These are phyloP conservation scores for Leccinum subgranulosum DNA, from an alignment of 768 basidiomycete genomes.

Conservation along the genomic window DNA sequence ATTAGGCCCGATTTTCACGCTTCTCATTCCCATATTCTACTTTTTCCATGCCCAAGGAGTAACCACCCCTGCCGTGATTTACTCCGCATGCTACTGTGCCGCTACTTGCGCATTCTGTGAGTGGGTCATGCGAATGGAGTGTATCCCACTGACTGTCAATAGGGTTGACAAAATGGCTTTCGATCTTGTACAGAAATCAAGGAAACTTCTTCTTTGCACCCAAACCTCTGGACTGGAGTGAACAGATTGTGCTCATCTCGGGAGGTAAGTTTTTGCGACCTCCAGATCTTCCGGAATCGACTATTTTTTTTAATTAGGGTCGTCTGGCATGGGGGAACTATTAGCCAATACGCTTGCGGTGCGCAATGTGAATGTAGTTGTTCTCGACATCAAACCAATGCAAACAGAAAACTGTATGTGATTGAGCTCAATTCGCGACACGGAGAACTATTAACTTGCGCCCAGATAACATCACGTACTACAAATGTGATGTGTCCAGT, in stretches of 20 bases:
- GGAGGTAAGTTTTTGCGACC: constrained; percentile 57
- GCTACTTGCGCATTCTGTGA: constrained; percentile 64
- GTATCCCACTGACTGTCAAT: constrained; percentile 5
- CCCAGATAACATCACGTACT: constrained; percentile 76
- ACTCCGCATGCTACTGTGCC: constrained; percentile 54
- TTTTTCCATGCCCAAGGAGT: constrained; percentile 62
- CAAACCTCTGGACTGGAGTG: constrained; percentile 71
- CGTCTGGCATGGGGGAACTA: constrained; percentile 86
- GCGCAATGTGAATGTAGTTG: constrained; percentile 77
- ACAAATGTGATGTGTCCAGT: constrained; percentile 89
- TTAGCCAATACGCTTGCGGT: constrained; percentile 85
- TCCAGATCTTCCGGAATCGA: neutral
- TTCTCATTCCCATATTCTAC: constrained; percentile 76
- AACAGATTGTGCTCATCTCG: constrained; percentile 88
- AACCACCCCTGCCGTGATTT: constrained; percentile 50
- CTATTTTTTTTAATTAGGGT: constrained; percentile 45
- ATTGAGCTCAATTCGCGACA: neutral
- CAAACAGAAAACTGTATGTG: constrained; percentile 70
- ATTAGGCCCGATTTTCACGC: constrained; percentile 80
- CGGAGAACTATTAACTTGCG: constrained; percentile 1
- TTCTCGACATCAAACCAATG: constrained; percentile 81
- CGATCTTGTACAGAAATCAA: constrained; percentile 73
- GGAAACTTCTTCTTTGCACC: constrained; percentile 61
- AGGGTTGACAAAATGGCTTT: constrained; percentile 74
- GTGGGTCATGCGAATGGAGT: constrained; percentile 27